Evolutionary conservation across 257 asterid species (phyloP).

Genomic region (Osmanthus fragrans): DNA sequence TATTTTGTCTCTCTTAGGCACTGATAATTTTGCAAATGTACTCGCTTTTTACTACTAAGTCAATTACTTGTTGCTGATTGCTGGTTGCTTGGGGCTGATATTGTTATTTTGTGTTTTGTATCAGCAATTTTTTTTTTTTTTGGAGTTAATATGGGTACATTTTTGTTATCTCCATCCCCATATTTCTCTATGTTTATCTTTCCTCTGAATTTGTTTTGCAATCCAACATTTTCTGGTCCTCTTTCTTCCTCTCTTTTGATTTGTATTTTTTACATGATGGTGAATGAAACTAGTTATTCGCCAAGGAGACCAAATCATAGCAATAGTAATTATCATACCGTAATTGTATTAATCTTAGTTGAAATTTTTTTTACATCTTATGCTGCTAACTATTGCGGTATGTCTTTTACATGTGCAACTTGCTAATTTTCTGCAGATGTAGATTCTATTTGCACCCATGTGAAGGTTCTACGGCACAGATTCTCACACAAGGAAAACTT

Average conservation of each 20-base stretch:
- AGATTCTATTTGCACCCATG: no score
- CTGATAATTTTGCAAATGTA: constrained; percentile 4
- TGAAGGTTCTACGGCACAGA: no score
- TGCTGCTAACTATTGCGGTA: no score
- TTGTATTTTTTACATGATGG: neutral
- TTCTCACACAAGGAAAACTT: no score
- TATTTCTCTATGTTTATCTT: no score
- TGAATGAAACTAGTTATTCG: neutral
- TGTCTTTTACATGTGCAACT: no score
- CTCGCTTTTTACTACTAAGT: neutral
- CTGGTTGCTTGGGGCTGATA: neutral
- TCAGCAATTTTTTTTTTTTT: neutral
- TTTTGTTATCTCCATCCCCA: neutral
- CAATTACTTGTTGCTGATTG: neutral
- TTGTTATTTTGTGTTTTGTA: neutral
- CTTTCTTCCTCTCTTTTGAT: neutral
- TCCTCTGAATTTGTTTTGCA: constrained; percentile 9
- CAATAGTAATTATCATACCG: neutral
- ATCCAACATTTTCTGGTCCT: constrained; percentile 3
- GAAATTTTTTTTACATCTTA: no score
- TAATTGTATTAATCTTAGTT: no score
- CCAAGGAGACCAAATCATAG: neutral
- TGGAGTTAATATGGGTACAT: neutral
- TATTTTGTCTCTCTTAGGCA: constrained; percentile 7
- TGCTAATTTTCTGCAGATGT: no score